These are phyloP conservation scores for Aspergillus pseudoglaucus DNA, from an alignment of 2,329 filamentous ascomycete species.

Conservation along the genomic window DNA sequence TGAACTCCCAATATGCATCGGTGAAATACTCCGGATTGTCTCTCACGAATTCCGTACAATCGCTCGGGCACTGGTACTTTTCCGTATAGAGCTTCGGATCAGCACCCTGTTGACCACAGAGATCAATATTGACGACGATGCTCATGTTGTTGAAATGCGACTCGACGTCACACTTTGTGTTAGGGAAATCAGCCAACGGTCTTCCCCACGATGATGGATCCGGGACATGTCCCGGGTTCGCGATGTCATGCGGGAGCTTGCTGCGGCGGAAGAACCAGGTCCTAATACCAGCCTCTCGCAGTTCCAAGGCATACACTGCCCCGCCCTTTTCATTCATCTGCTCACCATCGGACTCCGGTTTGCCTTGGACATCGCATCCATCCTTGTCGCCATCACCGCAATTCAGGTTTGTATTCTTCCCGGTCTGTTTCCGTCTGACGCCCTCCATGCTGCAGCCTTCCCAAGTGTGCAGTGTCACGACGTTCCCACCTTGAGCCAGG, in stretches of 20 bases:
- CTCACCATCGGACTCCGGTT: neutral
- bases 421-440: neutral
- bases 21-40: neutral
- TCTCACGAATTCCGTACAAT: neutral
- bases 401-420: neutral
- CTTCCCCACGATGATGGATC: neutral
- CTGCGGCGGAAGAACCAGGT: neutral
- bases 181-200: conserved; percentile 7
- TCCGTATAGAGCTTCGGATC: conserved; percentile 13
- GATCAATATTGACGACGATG: conserved; percentile 56
- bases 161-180: conserved; percentile 51
- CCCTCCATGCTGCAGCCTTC: neutral
- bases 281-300: neutral
- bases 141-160: conserved; percentile 55
- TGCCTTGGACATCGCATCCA: neutral
- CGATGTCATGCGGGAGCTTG: neutral
- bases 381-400: neutral
- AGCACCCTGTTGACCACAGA: conserved; percentile 50
- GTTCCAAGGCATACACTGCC: neutral
- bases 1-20: neutral
- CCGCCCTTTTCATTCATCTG: neutral
- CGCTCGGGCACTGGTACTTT: conserved; percentile 36
- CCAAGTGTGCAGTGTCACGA: neutral
- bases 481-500: neutral
- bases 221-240: neutral